Percentiles rank a stretch among this genome's conserved stretches.
Evolutionary conservation across 805 yeast species (phyloP).

Genomic region (Scheffersomyces lignosus): DNA sequence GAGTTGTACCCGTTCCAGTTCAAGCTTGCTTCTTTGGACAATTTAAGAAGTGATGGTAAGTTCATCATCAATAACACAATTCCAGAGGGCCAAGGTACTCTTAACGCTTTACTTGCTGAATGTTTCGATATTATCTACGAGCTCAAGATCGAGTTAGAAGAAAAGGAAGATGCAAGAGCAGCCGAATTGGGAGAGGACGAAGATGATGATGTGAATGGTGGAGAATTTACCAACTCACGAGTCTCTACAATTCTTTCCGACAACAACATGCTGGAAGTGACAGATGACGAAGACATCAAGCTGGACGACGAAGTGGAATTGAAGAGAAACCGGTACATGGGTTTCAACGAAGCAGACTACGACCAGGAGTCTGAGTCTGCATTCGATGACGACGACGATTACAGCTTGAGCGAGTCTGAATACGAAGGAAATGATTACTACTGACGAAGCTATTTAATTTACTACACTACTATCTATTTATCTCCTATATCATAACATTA

Average conservation of each 20-base stretch:
- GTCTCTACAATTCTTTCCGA: slow-evolving; percentile 2
- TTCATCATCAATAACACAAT: slow-evolving; percentile 84
- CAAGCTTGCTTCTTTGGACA: slow-evolving; percentile 88
- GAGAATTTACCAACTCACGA: slow-evolving; percentile 13
- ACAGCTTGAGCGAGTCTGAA: slow-evolving; percentile 27
- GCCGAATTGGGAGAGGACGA: slow-evolving; percentile 15
- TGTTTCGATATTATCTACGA: slow-evolving; percentile 94
- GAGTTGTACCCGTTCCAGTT: slow-evolving; percentile 95
- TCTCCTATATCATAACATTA: neutral
- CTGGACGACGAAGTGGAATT: slow-evolving; percentile 47
- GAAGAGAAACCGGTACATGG: slow-evolving; percentile 41
- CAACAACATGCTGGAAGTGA: slow-evolving; percentile 1
- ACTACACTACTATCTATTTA: slow-evolving; percentile 2
- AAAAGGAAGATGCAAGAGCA: slow-evolving; percentile 44
- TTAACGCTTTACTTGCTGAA: slow-evolving; percentile 86
- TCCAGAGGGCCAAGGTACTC: slow-evolving; percentile 98
- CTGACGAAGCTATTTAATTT: slow-evolving; percentile 11
- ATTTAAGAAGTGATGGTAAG: slow-evolving; percentile 85
- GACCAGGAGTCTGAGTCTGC: slow-evolving; percentile 37
- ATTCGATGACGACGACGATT: slow-evolving; percentile 23
- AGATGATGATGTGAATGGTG: slow-evolving; percentile 12
- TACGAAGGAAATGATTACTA: slow-evolving; percentile 46
- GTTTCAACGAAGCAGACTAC: slow-evolving; percentile 48
- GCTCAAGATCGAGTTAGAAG: slow-evolving; percentile 80
- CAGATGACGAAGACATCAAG: slow-evolving; percentile 21